Conservation (phyloP, 176 grass and related monocot species). For the Oryza glumipatula region DNA sequence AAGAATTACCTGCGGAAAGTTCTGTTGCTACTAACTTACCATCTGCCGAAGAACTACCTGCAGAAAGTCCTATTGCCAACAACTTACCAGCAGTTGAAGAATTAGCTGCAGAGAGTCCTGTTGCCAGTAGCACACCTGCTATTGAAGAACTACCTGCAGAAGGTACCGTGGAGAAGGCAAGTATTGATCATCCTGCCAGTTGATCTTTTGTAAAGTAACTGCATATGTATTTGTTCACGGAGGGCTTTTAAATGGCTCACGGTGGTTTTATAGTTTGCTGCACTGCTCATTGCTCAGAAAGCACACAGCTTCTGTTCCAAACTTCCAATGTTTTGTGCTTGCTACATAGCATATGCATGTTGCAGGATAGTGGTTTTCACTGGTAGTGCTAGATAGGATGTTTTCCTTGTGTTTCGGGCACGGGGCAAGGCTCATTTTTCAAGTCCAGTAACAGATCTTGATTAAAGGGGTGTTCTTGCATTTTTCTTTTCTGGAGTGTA, state of each 20-base stretch:
- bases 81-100: conserved; percentile 26
- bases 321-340: conserved; percentile 22
- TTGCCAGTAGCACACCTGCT: conserved; percentile 8
- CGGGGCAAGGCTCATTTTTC: not conserved
- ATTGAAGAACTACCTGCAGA: conserved; percentile 38
- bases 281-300: not conserved
- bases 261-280: not conserved
- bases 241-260: not conserved
- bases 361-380: conserved; percentile 3
- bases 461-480: not conserved
- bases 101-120: conserved; percentile 12
- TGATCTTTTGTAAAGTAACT: conserved; percentile 24
- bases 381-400: not conserved
- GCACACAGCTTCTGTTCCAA: not conserved
- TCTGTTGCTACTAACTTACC: not conserved
- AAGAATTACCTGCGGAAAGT: conserved; percentile 27
- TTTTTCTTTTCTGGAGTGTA: conserved; percentile 12
- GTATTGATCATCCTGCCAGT: conserved; percentile 29
- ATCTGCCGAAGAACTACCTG: not conserved
- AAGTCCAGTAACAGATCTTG: not conserved
- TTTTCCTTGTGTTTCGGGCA: conserved; percentile 17
- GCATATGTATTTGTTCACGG: not conserved
- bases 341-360: conserved; percentile 1
- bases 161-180: conserved; percentile 13
- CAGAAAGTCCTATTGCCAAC: not conserved